Base-by-base conservation (phyloP, 768 basidiomycete genomes). In the Clitopilus passeckerianus region DNA sequence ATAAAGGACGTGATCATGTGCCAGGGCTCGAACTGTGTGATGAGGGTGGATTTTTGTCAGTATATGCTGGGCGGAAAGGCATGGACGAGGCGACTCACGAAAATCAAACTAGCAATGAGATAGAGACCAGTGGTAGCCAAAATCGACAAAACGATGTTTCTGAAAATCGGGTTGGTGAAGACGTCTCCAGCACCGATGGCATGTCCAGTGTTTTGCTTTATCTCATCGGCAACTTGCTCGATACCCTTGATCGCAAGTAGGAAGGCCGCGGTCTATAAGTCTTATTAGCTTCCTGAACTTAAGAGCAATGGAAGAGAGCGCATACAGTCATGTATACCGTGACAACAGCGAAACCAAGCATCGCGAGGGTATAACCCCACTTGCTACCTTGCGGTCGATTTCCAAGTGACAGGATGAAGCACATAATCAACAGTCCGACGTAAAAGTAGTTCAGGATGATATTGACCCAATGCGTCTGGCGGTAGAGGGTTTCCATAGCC, bases 1-100 rank as follows among this genome's bases (percentile, higher is more conserved):
- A 95, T 24, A 74, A 98, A 95, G 5, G 90, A 93, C 0, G 97
- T 98, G 67, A 99, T 80, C 93, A 99, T 91, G 71, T 99, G 97
- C 93, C 95, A 97, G 1, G 96, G 96, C 65, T 98, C 95, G 65
- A 97, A 87, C 87, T 96, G 43, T 6, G 9, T n/a, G 37, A 68
- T 53, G 67, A 23, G 27, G 57, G 8, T 23, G 52, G 2, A 23
- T n/a, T 15, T 14, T 54, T 7, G 16, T 53, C 33, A 59, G 56
- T 53, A 56, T 57, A n/a, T 30, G 35, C 34, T 34, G 33, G 34
- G 15, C 8, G 18, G 14, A 43, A 27, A 34, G 9, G 37, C 22
- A 46, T 61, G 35, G 52, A 6, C 22, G 33, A 37, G n/a, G 61
- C 33, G 8, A 83, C 94, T 67, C 68, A 95, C 91, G 74, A 94